Percentiles rank a stretch among this genome's conserved stretches.
These are phyloP conservation scores for Fusarium sp. DNA, from an alignment of 2,329 filamentous ascomycete species.

Conservation along the genomic window DNA sequence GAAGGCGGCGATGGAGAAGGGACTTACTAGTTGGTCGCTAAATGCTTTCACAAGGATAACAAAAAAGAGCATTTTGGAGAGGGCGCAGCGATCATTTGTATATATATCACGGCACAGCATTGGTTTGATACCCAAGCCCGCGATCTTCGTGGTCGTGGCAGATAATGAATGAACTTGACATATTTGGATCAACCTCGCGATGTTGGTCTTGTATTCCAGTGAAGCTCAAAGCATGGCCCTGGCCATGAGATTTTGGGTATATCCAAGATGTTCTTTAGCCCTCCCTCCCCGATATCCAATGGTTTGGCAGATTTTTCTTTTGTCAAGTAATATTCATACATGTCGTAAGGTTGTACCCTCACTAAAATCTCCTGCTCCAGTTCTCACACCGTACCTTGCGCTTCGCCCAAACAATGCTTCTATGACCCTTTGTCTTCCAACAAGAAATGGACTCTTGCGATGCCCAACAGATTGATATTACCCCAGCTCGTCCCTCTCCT, in stretches of 20 bases:
- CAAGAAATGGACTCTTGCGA: constrained; percentile 20
- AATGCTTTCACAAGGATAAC: not conserved
- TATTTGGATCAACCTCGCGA: not conserved
- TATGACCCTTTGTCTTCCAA: constrained; percentile 5
- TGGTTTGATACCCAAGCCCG: constrained; percentile 47
- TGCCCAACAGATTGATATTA: constrained; percentile 29
- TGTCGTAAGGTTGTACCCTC: constrained; percentile 37
- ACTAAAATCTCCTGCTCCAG: constrained; percentile 11
- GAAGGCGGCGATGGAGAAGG: constrained; percentile 64
- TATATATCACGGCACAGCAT: constrained; percentile 31
- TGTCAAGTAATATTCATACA: constrained; percentile 45
- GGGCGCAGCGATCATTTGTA: constrained; percentile 34
- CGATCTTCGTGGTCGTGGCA: constrained; percentile 27
- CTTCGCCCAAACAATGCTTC: not conserved
- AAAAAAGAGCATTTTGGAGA: constrained; percentile 16
- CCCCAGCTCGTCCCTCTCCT: not conserved
- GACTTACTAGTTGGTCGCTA: constrained; percentile 49
- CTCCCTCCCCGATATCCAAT: constrained; percentile 1
- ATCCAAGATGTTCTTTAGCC: not conserved
- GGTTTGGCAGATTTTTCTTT: not conserved
- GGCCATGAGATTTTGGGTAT: not conserved
- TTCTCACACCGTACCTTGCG: constrained; percentile 4
- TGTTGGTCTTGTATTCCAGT: not conserved
- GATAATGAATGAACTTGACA: constrained; percentile 42
- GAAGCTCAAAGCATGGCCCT: not conserved